phyloP scores from a whole-genome alignment of 2,329 filamentous ascomycete genomes.

The Teratosphaeriaceae sp. region DNA sequence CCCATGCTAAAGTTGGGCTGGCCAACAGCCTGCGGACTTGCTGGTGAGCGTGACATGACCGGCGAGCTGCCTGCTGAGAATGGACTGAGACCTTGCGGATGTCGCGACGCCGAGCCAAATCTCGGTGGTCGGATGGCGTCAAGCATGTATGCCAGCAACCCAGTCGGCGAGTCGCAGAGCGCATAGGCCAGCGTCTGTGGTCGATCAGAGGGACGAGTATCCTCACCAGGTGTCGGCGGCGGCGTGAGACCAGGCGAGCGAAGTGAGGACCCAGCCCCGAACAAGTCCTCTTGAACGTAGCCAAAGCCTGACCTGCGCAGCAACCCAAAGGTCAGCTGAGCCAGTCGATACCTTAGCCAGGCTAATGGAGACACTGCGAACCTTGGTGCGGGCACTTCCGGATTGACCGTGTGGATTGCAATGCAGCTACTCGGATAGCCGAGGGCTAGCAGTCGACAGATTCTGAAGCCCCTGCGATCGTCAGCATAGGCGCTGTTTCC shows the following conservation, averaged over 20 bases:
- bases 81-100: conserved; percentile 6
- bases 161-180: conserved; percentile 55
- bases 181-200: conserved; percentile 54
- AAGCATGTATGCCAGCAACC: conserved; percentile 50
- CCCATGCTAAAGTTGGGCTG: no score
- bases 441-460: conserved; percentile 42
- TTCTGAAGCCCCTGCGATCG: conserved; percentile 34
- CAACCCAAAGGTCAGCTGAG: conserved; percentile 8
- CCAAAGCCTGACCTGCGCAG: conserved; percentile 12
- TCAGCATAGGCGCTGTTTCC: neutral
- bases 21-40: neutral
- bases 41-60: conserved; percentile 1
- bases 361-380: conserved; percentile 6
- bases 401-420: conserved; percentile 56
- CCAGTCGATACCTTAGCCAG: conserved; percentile 5
- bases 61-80: conserved; percentile 1
- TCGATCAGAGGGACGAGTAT: conserved; percentile 17
- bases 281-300: conserved; percentile 12
- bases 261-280: neutral
- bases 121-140: conserved; percentile 17
- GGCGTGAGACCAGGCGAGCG: conserved; percentile 10
- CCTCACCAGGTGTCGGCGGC: conserved; percentile 13
- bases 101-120: neutral
- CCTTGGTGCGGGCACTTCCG: conserved; percentile 46
- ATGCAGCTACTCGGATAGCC: conserved; percentile 46